Conservation (phyloP, 140 eudicot genomes). For the Anethum foeniculum region DNA sequence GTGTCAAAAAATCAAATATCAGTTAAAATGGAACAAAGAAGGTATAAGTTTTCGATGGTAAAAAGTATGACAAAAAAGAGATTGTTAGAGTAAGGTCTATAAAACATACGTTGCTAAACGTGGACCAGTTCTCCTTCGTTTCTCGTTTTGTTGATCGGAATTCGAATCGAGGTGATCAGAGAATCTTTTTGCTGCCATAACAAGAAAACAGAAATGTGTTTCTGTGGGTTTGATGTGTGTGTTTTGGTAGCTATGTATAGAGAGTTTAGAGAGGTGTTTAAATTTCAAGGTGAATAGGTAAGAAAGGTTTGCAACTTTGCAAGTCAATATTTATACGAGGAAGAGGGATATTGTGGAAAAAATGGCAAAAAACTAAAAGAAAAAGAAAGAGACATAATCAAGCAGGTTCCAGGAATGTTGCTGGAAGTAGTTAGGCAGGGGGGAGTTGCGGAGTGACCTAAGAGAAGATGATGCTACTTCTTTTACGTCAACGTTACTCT, state of each 20-base stretch:
- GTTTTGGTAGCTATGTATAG: background rate
- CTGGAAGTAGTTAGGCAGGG: constrained; percentile 1
- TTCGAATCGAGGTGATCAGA: constrained; percentile 23
- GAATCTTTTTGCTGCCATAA: constrained; percentile 51
- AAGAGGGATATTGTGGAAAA: background rate
- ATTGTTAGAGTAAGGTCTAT: background rate
- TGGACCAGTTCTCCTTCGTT: constrained; percentile 45
- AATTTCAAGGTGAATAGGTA: background rate
- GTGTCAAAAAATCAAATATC: too few relatives aligned
- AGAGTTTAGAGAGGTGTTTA: background rate
- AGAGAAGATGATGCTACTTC: constrained; percentile 5
- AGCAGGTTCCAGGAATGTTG: constrained; percentile 16
- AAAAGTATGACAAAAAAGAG: too few relatives aligned
- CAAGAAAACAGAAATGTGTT: background rate
- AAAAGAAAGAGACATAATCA: background rate
- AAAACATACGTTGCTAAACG: constrained; percentile 56
- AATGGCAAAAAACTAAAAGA: background rate
- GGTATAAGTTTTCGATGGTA: too few relatives aligned
- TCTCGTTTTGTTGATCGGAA: constrained; percentile 30
- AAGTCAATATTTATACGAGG: background rate
- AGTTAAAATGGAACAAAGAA: too few relatives aligned
- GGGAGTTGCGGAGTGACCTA: constrained; percentile 4
- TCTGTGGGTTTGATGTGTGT: background rate
- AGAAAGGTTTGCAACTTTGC: background rate
- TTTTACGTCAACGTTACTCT: constrained; percentile 15